phyloP scores from a whole-genome alignment of 352 stramenopile species.

The Pythium coloratum region DNA sequence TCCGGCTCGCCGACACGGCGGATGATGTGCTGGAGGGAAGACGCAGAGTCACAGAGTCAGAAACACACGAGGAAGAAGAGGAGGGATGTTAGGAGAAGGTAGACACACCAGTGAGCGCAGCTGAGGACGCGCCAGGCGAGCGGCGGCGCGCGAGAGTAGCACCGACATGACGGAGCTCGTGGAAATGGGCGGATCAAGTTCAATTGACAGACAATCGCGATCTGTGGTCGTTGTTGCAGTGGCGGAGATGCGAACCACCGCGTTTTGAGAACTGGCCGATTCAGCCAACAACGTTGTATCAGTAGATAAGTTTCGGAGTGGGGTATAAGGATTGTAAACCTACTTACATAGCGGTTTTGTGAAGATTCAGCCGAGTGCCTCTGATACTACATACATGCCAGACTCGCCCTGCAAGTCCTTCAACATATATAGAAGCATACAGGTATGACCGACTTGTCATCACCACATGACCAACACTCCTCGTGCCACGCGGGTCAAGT shows the following conservation, averaged over 20 bases:
- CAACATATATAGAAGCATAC: conserved; percentile 8
- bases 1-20: conserved; percentile 54
- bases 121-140: conserved; percentile 8
- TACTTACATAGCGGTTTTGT: not conserved
- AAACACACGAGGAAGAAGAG: not conserved
- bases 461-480: conserved; percentile 7
- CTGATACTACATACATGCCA: not conserved
- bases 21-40: conserved; percentile 61
- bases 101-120: conserved; percentile 23
- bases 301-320: not conserved
- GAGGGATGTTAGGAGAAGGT: not conserved
- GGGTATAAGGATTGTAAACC: not conserved
- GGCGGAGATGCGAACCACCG: not conserved
- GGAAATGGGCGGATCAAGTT: conserved; percentile 1
- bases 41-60: not conserved
- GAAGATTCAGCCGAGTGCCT: not conserved
- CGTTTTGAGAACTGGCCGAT: conserved; percentile 19
- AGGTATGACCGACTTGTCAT: not conserved
- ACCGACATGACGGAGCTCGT: conserved; percentile 2
- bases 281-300: not conserved
- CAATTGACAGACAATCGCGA: conserved; percentile 6
- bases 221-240: conserved; percentile 15
- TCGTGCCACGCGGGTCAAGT: not conserved
- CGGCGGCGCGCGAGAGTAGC: conserved; percentile 5
- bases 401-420: not conserved